Base-by-base conservation (phyloP, 176 grass and related monocot species). In the Carex littledalei region DNA sequence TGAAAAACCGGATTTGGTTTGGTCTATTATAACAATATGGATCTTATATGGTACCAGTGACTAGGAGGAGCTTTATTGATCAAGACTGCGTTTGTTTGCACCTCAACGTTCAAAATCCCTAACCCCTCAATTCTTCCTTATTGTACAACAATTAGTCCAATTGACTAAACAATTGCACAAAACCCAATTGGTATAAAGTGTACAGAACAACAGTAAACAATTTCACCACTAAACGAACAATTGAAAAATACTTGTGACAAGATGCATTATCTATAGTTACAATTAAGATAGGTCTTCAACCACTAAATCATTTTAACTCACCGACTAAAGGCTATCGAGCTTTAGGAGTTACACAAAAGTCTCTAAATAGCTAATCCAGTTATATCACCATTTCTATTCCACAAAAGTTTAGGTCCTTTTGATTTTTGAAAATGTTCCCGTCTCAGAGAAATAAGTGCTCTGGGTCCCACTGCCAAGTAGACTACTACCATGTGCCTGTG, bases 381-480 rank as follows among this genome's bases (percentile, higher is more conserved):
- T 31, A 55, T 53, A 37, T 63, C 13, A 81, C 18, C 20, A 20
- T 52, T 62, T 67, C 49, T 29, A 65, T 65, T 83, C 16, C 41
- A 31, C 41, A 41, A 68, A 31, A 76, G 32, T 65, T 88, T 52
- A 90, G 20, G 21, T 57, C 68, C 84, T 92, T 59, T 85, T 90
- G 83, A 94, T 92, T 74, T 88, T 91, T 45, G 90, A 94, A 84
- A 92, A 92, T 78, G 94, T 90, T 6, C 91, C 88, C 0, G 83
- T 89, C 73, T 92, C 90, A 0, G 94, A 94, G 85, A 97, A 94
- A 58, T 90, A 94, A 3, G 94, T 92, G 86, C 90, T 94, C 57
- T 92, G 70, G 4, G 79, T 92, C 84, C 87, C 87, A 14, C 84
- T 85, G 9, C 84, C 92, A 54, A 97, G 86, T 21, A 87, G 84